phyloP scores from a whole-genome alignment of 768 basidiomycete species.

The Sporobolomyces roseus region DNA sequence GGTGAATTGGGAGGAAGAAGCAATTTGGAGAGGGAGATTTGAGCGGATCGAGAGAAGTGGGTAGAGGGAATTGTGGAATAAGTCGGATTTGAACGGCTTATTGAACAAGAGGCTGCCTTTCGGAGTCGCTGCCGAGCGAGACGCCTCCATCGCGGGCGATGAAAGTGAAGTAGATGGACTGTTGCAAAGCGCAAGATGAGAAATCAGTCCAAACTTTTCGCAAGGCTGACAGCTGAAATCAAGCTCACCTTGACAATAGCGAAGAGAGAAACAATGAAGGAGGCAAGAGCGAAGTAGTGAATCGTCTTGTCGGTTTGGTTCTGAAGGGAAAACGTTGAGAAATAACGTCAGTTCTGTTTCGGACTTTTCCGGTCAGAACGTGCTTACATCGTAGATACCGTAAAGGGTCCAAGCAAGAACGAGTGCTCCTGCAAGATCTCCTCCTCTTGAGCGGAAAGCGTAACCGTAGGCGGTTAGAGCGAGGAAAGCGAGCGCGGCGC shows the following conservation, averaged over 20 bases:
- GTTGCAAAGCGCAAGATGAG: slow-evolving; percentile 10
- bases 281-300: slow-evolving; percentile 82
- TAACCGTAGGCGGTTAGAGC: slow-evolving; percentile 59
- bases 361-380: no score
- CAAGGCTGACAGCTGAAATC: not conserved
- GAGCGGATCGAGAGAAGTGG: no score
- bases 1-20: no score
- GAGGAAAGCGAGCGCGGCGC: slow-evolving; percentile 55
- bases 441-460: slow-evolving; percentile 82
- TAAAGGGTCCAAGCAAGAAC: slow-evolving; percentile 91
- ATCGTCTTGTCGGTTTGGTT: slow-evolving; percentile 62
- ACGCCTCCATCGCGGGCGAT: slow-evolving; percentile 52
- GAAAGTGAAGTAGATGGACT: slow-evolving; percentile 44
- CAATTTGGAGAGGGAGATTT: no score
- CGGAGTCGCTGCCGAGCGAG: slow-evolving; percentile 69
- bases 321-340: no score
- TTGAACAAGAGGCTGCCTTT: slow-evolving; percentile 72
- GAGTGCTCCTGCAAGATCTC: slow-evolving; percentile 85
- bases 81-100: no score
- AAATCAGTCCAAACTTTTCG: no score
- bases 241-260: slow-evolving; percentile 70
- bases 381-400: slow-evolving; percentile 71
- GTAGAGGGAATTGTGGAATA: no score
- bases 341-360: no score
- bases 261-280: slow-evolving; percentile 75